phyloP scores from a whole-genome alignment of 2,329 filamentous ascomycete species.

The Hypoxylon sp. region DNA sequence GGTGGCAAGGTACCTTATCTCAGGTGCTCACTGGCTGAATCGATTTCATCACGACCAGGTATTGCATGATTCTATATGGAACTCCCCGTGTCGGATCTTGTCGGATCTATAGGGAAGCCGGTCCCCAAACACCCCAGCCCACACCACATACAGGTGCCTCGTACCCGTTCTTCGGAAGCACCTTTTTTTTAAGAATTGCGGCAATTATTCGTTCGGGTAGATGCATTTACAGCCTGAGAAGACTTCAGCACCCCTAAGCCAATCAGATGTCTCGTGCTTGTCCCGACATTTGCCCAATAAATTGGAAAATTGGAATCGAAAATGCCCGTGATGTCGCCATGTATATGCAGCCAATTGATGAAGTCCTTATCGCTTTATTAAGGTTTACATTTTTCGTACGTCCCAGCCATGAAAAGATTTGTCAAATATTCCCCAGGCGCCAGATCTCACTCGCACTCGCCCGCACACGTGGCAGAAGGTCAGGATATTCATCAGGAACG shows the following conservation, averaged over 20 bases:
- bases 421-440: constrained; percentile 41
- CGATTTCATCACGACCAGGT: constrained; percentile 21
- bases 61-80: constrained; percentile 26
- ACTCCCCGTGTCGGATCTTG: constrained; percentile 27
- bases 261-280: constrained; percentile 39
- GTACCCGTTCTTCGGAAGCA: constrained; percentile 32
- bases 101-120: constrained; percentile 29
- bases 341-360: constrained; percentile 51
- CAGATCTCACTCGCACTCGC: constrained; percentile 37
- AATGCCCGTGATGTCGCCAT: constrained; percentile 46
- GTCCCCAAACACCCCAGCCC: constrained; percentile 26
- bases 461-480: constrained; percentile 46
- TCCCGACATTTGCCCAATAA: constrained; percentile 46
- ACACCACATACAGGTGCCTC: constrained; percentile 21
- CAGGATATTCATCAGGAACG: constrained; percentile 37
- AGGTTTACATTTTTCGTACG: constrained; percentile 44
- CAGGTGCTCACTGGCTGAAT: constrained; percentile 19
- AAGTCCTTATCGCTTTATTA: constrained; percentile 42
- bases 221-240: constrained; percentile 49
- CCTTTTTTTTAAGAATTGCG: constrained; percentile 34
- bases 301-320: constrained; percentile 42
- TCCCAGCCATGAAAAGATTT: constrained; percentile 46
- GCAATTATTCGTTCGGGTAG: constrained; percentile 48
- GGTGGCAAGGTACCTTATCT: constrained; percentile 10
- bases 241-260: constrained; percentile 45